Percentiles rank a stretch among this genome's conserved stretches.
Conservation (phyloP, 176 grass and related monocot genomes). For the Cymbopogon citratus region DNA sequence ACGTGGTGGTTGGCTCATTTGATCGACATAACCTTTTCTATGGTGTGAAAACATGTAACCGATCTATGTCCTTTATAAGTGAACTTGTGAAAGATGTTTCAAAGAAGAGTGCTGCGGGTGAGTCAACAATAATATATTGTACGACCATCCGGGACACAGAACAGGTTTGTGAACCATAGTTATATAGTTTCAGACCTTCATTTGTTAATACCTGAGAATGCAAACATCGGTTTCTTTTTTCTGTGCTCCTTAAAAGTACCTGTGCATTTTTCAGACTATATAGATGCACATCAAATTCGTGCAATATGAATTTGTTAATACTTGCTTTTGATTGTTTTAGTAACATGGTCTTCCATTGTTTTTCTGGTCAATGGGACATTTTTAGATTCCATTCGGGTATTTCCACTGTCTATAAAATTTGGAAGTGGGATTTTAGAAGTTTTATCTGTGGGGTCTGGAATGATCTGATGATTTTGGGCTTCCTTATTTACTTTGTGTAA, state of each 20-base stretch:
- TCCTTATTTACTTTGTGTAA: constrained; percentile 1
- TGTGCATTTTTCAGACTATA: background rate
- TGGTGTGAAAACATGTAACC: constrained; percentile 58
- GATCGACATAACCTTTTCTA: constrained; percentile 91
- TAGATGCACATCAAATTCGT: background rate
- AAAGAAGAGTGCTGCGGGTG: constrained; percentile 45
- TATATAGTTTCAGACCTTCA: constrained; percentile 10
- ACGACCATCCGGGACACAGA: constrained; percentile 77
- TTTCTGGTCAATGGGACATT: constrained; percentile 7
- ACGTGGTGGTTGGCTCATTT: constrained; percentile 72
- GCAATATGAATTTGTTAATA: background rate
- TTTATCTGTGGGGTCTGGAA: background rate
- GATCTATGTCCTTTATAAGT: constrained; percentile 51
- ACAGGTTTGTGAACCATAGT: constrained; percentile 43
- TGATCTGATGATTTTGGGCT: background rate
- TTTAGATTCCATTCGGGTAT: background rate
- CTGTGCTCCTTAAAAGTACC: background rate
- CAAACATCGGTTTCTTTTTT: background rate
- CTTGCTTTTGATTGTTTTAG: background rate
- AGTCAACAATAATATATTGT: constrained; percentile 92
- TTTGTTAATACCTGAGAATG: background rate
- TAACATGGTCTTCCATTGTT: constrained; percentile 5
- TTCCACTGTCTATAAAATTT: background rate
- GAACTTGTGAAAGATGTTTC: constrained; percentile 87
- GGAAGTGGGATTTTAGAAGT: background rate